Base-by-base conservation (phyloP, 768 basidiomycete genomes). In the Ephemerocybe angulata region DNA sequence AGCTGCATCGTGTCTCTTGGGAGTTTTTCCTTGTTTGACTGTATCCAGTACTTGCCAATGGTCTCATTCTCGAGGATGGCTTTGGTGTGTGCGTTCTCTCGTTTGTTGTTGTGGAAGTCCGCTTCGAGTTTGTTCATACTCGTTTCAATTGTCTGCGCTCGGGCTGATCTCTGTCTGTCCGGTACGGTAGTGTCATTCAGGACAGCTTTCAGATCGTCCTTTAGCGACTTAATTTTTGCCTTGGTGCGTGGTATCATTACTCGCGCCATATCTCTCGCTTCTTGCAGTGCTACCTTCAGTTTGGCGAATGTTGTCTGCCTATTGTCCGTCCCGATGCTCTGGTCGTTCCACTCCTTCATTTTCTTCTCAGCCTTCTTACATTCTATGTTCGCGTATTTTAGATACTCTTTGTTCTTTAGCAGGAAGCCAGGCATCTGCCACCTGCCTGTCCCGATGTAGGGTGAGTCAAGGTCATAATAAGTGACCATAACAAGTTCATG, bases 361-460 rank as follows among this genome's bases (percentile, higher is more conserved):
- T 3, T 25, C 25, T 27, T 33, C 7, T 33, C 24, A 33, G n/a
- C 28, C n/a, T 13, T 24, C 21, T 28, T 17, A 13, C 24, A 41
- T 25, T n/a, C 27, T 27, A 56, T 19, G 25, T 50, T n/a, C 38
- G 53, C 30, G 22, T 7, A 19, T 42, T 50, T 37, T 51, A 48
- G 22, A 15, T 5, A 25, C 7, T 35, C 15, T 52, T 54, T 30
- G 48, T 72, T 60, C 28, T 63, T 54, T 1, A 65, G 17, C 3
- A 70, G 4, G 33, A 54, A 27, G 1, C 12, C 13, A 1, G 64
- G 65, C 4, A 70, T 63, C 1, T 57, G n/a, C 67, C 70, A 72
- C 38, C 69, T 48, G 0, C 70, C 72, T 50, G 50, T 55, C 1
- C 70, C 71, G 27, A 64, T 52, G n/a, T 21, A 27, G 15, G 73